Conservation (phyloP, 345 rosid genomes). For the Angophora floribunda region DNA sequence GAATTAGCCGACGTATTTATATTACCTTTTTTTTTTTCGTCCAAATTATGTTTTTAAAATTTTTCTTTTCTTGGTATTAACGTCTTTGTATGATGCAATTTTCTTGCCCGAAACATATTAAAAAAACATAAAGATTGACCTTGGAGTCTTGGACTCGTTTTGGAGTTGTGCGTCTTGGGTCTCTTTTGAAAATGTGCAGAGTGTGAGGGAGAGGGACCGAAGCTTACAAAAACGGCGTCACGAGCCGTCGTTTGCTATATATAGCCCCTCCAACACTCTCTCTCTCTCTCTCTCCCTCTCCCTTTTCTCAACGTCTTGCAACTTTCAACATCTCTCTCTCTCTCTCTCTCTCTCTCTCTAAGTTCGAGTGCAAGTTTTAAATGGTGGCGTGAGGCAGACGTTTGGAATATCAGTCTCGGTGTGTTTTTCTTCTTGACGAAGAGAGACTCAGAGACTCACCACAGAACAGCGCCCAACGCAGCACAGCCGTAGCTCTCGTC, state of each 20-base stretch:
- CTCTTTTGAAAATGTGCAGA: not conserved
- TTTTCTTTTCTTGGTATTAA: not conserved
- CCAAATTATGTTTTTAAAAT: not conserved
- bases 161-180: not conserved
- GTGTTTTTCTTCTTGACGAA: not conserved
- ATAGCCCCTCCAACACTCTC: not conserved
- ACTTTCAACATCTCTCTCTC: constrained; percentile 2
- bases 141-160: not conserved
- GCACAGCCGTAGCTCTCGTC: not conserved
- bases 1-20: not conserved
- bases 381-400: constrained; percentile 59
- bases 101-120: not conserved
- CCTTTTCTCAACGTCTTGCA: constrained; percentile 5
- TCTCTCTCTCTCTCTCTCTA: not conserved
- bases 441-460: not conserved
- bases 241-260: constrained; percentile 24
- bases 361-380: constrained; percentile 9
- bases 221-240: constrained; percentile 37
- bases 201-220: not conserved
- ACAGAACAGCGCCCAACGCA: not conserved
- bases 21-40: not conserved
- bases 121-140: not conserved
- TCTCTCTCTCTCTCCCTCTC: not conserved
- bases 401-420: constrained; percentile 22
- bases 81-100: not conserved